These are phyloP conservation scores for Colletotrichum coccodes DNA, from an alignment of 2,329 filamentous ascomycete species.

Conservation along the genomic window DNA sequence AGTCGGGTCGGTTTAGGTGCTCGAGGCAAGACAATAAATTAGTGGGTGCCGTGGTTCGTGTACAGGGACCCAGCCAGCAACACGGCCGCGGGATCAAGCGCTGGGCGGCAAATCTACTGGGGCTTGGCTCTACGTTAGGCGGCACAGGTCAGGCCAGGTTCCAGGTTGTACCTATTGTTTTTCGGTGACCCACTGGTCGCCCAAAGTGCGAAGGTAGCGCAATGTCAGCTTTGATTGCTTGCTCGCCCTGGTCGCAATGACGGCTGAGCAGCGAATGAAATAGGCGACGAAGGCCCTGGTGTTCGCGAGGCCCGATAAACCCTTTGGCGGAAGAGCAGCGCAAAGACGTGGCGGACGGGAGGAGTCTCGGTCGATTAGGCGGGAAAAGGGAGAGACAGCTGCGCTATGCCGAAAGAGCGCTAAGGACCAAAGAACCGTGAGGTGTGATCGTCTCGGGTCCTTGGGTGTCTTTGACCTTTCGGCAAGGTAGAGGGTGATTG, in stretches of 20 bases:
- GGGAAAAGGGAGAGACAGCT: not conserved
- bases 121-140: conserved; percentile 9
- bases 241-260: conserved; percentile 15
- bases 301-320: not conserved
- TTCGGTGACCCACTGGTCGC: conserved; percentile 23
- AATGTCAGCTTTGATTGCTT: conserved; percentile 6
- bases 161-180: conserved; percentile 24
- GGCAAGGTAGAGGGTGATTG: not conserved
- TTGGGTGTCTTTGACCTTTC: conserved; percentile 14
- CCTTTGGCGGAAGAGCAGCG: conserved; percentile 6
- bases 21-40: conserved; percentile 12
- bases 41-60: conserved; percentile 17
- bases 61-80: conserved; percentile 21
- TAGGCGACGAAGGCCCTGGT: conserved; percentile 2
- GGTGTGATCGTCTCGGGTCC: conserved; percentile 23
- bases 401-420: conserved; percentile 16
- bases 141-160: conserved; percentile 28
- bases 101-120: conserved; percentile 24
- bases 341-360: conserved; percentile 4
- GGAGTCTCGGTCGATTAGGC: conserved; percentile 14
- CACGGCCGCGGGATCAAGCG: conserved; percentile 11
- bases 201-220: conserved; percentile 5
- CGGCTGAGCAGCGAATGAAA: conserved; percentile 19
- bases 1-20: conserved; percentile 8
- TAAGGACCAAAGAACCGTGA: conserved; percentile 4